A percentile compares a stretch with the other conserved stretches of the same genome.
phyloP scores from a whole-genome alignment of 169 alveolate species.

The Cryptosporidium muris region DNA sequence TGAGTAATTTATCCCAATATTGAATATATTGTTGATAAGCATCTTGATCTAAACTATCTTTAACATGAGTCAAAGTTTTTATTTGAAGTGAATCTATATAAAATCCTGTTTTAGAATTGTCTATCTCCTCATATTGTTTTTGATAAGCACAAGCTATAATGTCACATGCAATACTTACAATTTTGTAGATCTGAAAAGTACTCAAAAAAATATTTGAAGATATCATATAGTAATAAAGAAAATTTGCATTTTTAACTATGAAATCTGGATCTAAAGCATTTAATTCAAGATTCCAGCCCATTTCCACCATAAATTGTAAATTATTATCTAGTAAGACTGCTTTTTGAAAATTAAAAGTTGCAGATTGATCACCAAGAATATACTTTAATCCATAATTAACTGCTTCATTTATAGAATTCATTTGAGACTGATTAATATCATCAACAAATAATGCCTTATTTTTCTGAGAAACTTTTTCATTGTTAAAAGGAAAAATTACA shows the following conservation, averaged over 20 bases:
- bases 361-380: constrained; percentile 1
- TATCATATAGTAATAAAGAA: constrained; percentile 1
- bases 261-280: constrained; percentile 11
- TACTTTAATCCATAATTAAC: constrained; percentile 32
- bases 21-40: no score
- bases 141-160: no score
- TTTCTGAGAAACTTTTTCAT: neutral
- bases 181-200: no score
- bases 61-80: no score
- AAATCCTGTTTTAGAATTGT: no score
- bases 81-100: no score
- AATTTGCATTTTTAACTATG: constrained; percentile 34
- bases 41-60: no score
- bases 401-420: constrained; percentile 20
- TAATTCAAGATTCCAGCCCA: neutral
- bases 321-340: neutral
- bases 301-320: neutral
- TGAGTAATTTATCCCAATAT: no score
- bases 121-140: no score
- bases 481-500: neutral
- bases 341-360: neutral
- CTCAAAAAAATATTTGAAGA: no score
- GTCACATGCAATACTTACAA: no score
- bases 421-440: neutral
- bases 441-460: neutral